A percentile compares a stretch with the other conserved stretches of the same genome.
phyloP scores from a whole-genome alignment of 2,329 filamentous ascomycete species.

The Myrmaecium sp. region DNA sequence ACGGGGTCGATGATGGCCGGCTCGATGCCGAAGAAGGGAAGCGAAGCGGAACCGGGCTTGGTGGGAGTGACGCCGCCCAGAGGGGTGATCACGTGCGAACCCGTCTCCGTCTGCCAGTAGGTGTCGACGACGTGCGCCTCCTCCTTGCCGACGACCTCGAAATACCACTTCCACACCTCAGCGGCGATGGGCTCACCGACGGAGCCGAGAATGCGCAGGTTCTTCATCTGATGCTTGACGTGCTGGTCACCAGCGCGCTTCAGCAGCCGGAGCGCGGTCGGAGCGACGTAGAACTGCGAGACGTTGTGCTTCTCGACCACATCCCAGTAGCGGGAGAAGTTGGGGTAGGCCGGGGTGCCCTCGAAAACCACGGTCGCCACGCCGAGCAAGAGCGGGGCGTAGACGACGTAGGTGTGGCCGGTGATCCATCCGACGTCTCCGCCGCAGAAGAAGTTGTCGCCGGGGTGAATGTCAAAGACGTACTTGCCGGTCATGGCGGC shows the following conservation, averaged over 20 bases:
- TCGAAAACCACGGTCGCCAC: constrained; percentile 94
- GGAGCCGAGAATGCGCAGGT: constrained; percentile 77
- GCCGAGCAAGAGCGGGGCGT: constrained; percentile 82
- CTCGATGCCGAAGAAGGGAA: constrained; percentile 97
- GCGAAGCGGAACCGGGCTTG: constrained; percentile 87
- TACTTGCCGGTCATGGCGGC: constrained; percentile 92
- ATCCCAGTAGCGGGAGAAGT: constrained; percentile 98
- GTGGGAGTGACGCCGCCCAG: constrained; percentile 87
- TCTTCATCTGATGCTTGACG: constrained; percentile 77
- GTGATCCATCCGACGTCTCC: constrained; percentile 99
- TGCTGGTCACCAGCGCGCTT: constrained; percentile 93
- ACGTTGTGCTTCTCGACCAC: constrained; percentile 90
- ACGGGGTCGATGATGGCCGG: constrained; percentile 95
- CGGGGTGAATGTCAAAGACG: constrained; percentile 92
- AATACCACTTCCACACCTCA: constrained; percentile 99
- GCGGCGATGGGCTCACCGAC: constrained; percentile 96
- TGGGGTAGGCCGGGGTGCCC: constrained; percentile 90
- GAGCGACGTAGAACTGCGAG: constrained; percentile 96
- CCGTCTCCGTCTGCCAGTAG: constrained; percentile 99
- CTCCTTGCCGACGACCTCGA: constrained; percentile 83
- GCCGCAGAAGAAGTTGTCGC: constrained; percentile 91
- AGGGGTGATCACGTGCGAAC: constrained; percentile 88
- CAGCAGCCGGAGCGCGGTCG: constrained; percentile 77
- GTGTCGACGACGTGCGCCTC: constrained; percentile 89
- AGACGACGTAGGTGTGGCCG: constrained; percentile 95